Percentiles rank a stretch among this genome's conserved stretches.
Conservation (phyloP, 2,329 filamentous ascomycete species). For the Penicillium capsulatum region DNA sequence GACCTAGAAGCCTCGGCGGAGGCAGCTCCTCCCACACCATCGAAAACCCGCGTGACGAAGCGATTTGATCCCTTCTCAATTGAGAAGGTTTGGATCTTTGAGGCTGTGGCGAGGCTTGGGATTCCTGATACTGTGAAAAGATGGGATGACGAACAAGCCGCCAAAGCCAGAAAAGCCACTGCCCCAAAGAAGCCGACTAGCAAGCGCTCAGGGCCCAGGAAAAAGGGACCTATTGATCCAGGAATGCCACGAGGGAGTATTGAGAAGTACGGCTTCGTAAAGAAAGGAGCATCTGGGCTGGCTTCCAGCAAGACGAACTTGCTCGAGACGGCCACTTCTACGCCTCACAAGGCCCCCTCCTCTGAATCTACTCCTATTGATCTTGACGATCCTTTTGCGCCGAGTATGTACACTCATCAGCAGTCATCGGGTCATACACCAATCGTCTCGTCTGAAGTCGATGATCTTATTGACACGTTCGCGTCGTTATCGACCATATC, state of each 20-base stretch:
- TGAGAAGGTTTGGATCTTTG: conserved; percentile 66
- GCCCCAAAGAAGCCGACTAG: conserved; percentile 28
- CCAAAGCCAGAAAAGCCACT: conserved; percentile 22
- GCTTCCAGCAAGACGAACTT: conserved; percentile 29
- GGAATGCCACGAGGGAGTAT: conserved; percentile 42
- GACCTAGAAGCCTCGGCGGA: conserved; percentile 28
- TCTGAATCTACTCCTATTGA: conserved; percentile 7
- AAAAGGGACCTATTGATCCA: conserved; percentile 38
- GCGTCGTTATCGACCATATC: conserved; percentile 22
- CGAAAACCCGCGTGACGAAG: conserved; percentile 30
- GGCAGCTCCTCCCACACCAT: conserved; percentile 18
- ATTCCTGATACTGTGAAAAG: conserved; percentile 61
- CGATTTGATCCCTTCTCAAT: conserved; percentile 61
- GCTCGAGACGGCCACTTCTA: conserved; percentile 27
- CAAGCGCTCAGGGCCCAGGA: conserved; percentile 29
- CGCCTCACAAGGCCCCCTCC: conserved; percentile 10
- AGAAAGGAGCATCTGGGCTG: conserved; percentile 33
- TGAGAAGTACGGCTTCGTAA: conserved; percentile 39
- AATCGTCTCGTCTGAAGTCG: conserved; percentile 15
- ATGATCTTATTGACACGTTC: conserved; percentile 26
- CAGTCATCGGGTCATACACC: conserved; percentile 4
- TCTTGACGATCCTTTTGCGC: conserved; percentile 11
- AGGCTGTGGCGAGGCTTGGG: conserved; percentile 60
- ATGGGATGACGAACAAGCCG: conserved; percentile 52
- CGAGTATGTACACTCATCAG: conserved; percentile 18